Base-by-base conservation (phyloP, 495 filamentous ascomycete genomes). In the Podospora conica region DNA sequence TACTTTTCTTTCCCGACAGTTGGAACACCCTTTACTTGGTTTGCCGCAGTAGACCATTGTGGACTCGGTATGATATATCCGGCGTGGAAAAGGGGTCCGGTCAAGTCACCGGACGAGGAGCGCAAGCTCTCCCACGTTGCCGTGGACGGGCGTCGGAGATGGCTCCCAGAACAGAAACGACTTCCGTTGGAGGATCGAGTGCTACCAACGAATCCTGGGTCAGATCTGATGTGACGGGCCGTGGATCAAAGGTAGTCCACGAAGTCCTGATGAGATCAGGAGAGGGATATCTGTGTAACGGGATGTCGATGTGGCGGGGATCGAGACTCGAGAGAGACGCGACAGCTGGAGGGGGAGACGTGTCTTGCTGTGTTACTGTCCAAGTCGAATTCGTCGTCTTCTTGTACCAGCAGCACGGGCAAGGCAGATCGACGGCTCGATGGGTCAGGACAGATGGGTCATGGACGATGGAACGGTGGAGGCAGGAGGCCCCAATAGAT, bases 11-110 rank as follows among this genome's bases (percentile, higher is more conserved):
- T 80, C 73, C 65, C 88, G 83, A 74, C 88, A 91, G 65, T 82
- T 87, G 62, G 84, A 84, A 73, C 88, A 90, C 54, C 87, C 86
- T 69, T 86, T 86, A 67, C 87, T 89, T 68, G 87, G 87, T 69
- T 88, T 90, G 29, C 89, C 88, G 71, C 84, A 84, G 73, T 90
- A 89, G n/a, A 90, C 88, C 87, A 90, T 91, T 59, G 69, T 79
- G 60, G 28, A 24, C 54, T 40, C 40, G 18, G 18, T 48, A 3
- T 11, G 40, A n/a, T 48, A 48, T n/a, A 48, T 48, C 40, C 40
- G 40, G 40, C 5, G 33, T 9, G 57, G 53, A 55, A 29, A 27
- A 21, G 48, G n/a, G n/a, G n/a, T n/a, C n/a, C n/a, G n/a, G n/a
- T n/a, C n/a, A n/a, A 56, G n/a, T 40, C 55, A 56, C 33, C 28